A percentile compares a stretch with the other conserved stretches of the same genome.
Conservation (phyloP, 345 rosid genomes). For the Rubroshorea leprosula region DNA sequence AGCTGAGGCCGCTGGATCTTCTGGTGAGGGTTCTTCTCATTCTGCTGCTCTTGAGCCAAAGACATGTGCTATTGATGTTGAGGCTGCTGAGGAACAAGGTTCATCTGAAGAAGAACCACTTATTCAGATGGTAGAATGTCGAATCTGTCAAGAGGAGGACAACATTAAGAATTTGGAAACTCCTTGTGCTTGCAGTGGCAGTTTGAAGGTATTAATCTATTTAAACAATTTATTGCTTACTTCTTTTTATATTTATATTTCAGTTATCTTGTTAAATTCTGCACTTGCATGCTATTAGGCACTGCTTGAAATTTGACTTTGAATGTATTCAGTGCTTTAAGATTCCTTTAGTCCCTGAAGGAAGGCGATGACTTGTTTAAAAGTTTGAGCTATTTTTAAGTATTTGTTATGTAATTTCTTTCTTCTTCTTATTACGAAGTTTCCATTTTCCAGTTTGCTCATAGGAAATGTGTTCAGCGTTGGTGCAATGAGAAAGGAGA, state of each 20-base stretch:
- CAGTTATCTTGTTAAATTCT: not conserved
- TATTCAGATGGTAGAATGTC: conserved; percentile 74
- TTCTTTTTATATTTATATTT: too few species aligned
- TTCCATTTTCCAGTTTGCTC: conserved; percentile 60
- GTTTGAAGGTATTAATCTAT: conserved; percentile 63
- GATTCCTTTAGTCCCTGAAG: not conserved
- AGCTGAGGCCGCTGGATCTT: conserved; percentile 24
- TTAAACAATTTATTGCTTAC: too few species aligned
- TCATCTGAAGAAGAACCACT: conserved; percentile 53
- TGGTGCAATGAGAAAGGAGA: conserved; percentile 99
- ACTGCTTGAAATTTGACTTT: not conserved
- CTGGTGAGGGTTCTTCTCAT: conserved; percentile 38
- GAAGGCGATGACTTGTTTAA: not conserved
- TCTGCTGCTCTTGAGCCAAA: conserved; percentile 19
- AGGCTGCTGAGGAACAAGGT: conserved; percentile 24
- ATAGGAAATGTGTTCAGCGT: conserved; percentile 94
- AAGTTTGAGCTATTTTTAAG: not conserved
- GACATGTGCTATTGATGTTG: conserved; percentile 24
- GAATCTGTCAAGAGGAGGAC: conserved; percentile 98
- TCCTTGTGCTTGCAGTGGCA: conserved; percentile 93
- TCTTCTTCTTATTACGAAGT: conserved; percentile 13
- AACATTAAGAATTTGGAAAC: conserved; percentile 58
- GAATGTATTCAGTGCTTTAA: not conserved
- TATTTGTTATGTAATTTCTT: not conserved
- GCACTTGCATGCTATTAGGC: not conserved